Evolutionary conservation across 352 stramenopile species (phyloP), one percentile per base, ranked within the genome.

Genomic region (Phytophthora syringae): DNA sequence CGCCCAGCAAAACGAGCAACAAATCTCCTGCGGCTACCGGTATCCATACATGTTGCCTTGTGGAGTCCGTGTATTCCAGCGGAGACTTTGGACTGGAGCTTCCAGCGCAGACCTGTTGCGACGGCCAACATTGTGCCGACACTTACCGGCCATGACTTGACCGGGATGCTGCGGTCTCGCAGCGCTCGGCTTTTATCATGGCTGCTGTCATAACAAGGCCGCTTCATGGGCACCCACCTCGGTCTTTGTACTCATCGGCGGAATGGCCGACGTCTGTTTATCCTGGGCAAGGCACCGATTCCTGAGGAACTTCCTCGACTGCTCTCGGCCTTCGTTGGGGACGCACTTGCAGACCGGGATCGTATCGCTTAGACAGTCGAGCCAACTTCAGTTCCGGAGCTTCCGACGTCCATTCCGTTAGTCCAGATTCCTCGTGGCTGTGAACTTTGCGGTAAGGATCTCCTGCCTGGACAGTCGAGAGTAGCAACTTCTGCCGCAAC

Each of bases 201-300:
- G 13, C 16, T 9, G 30, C 1, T 37, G 30, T 37, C 11, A 37
- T 37, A 16, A 34, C 30, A 16, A 37, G 30, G 30, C 30, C 36
- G 16, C 36, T 42, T 42, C 36, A 42, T 7, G 6, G 30, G 30
- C 30, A 37, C 16, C 36, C 36, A 7, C 15, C 2, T 42, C 11
- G 36, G 44, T 51, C 43, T 67, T 56, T 63, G 52, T 62, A 24
- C 60, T 39, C 42, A 39, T 34, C 60, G 28, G 45, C 52, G 60
- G 44, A 68, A 68, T 57, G 62, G 62, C 0, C 61, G 20, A 18
- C 61, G 62, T 56, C 47, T 70, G 62, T 65, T 70, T 69, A 34
- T 57, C 60, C 53, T 37, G 36, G 42, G 42, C 42, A 62, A 49
- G 18, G 42, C 28, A 13, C 11, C 39, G 22, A 30, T 3, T 16